Evolutionary conservation across 2,329 filamentous ascomycete genomes (phyloP).

Genomic region (Emmonsiellopsis sp.): DNA sequence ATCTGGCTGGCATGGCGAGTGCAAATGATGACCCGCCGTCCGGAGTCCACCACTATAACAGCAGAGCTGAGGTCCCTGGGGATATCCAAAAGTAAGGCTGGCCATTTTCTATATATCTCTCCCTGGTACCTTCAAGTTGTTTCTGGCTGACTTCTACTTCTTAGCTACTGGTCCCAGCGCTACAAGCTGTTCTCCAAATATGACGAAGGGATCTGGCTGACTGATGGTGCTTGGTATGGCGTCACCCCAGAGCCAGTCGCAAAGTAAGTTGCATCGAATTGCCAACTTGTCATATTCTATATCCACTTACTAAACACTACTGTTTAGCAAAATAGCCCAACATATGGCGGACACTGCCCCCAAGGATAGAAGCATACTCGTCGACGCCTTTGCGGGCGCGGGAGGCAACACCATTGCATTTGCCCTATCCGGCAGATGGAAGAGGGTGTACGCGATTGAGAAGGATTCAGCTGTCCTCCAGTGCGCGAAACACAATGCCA

Average conservation of each 20-base stretch:
- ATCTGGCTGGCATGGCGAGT: constrained; percentile 19
- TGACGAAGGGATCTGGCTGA: constrained; percentile 80
- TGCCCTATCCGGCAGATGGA: constrained; percentile 68
- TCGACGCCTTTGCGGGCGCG: constrained; percentile 85
- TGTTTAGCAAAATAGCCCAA: constrained; percentile 57
- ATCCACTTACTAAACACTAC: background rate
- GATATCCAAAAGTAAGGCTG: constrained; percentile 68
- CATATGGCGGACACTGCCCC: constrained; percentile 54
- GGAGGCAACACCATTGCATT: constrained; percentile 96
- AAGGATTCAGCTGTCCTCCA: constrained; percentile 68
- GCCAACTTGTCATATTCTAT: background rate
- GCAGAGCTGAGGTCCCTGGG: constrained; percentile 62
- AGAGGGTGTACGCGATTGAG: constrained; percentile 79
- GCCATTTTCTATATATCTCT: background rate
- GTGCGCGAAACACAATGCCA: constrained; percentile 87
- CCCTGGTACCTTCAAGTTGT: background rate
- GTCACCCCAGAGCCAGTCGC: constrained; percentile 92
- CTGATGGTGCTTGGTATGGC: constrained; percentile 91
- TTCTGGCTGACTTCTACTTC: constrained; percentile 1
- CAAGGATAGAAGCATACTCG: constrained; percentile 53
- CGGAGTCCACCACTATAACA: constrained; percentile 65
- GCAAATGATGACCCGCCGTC: constrained; percentile 24
- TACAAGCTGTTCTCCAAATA: constrained; percentile 82
- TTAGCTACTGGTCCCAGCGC: constrained; percentile 82
- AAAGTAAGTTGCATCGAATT: constrained; percentile 43